Percentiles rank a stretch among this genome's conserved stretches.
These are phyloP conservation scores for Bidens hawaiensis DNA, from an alignment of 140 eudicot species.

Conservation along the genomic window DNA sequence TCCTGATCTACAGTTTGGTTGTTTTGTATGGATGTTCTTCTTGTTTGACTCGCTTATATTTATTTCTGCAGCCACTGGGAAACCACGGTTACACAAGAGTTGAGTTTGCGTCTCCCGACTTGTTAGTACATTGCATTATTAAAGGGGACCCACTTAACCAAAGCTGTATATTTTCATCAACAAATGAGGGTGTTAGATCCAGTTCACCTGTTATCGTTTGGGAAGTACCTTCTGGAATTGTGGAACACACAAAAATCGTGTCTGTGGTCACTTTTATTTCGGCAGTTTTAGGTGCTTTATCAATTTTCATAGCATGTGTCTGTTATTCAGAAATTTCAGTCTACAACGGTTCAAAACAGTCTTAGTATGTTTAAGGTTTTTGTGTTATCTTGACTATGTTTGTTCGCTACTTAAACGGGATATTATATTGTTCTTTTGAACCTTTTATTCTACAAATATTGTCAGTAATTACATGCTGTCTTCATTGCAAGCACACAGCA, in stretches of 20 bases:
- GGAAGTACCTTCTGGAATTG: slow-evolving; percentile 79
- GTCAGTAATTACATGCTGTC: neutral
- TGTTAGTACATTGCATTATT: slow-evolving; percentile 43
- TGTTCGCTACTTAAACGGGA: slow-evolving; percentile 10
- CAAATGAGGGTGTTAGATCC: slow-evolving; percentile 11
- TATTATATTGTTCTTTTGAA: slow-evolving; percentile 11
- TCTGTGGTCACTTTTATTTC: slow-evolving; percentile 61
- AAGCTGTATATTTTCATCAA: slow-evolving; percentile 40
- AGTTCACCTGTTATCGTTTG: slow-evolving; percentile 31
- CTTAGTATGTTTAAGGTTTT: slow-evolving; percentile 23
- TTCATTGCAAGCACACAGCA: slow-evolving; percentile 7
- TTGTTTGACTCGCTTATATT: neutral
- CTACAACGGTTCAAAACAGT: slow-evolving; percentile 29
- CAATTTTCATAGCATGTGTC: slow-evolving; percentile 50
- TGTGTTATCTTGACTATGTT: slow-evolving; percentile 4
- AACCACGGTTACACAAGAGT: slow-evolving; percentile 49
- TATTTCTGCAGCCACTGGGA: slow-evolving; percentile 61
- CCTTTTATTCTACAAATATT: neutral
- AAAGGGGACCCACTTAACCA: slow-evolving; percentile 23
- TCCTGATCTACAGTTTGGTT: too few relatives aligned
- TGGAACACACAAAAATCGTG: slow-evolving; percentile 54
- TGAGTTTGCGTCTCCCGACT: slow-evolving; percentile 57
- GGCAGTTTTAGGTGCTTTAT: slow-evolving; percentile 57
- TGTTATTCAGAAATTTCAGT: slow-evolving; percentile 21
- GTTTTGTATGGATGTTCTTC: neutral